phyloP scores from a whole-genome alignment of 73 alveolate species.

The Effrenium voratum region DNA sequence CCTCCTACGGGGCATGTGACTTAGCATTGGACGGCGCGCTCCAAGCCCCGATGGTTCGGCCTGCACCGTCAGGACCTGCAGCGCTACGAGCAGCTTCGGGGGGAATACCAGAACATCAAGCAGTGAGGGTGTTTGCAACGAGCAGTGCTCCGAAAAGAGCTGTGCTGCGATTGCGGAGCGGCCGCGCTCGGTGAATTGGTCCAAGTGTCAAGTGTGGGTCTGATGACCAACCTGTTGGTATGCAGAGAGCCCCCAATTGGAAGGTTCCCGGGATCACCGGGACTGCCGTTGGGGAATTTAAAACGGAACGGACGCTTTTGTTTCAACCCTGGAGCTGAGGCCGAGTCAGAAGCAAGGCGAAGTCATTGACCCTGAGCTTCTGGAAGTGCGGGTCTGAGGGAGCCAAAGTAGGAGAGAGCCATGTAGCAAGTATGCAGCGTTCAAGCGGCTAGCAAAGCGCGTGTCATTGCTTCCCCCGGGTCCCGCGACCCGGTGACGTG shows the following conservation, averaged over 20 bases:
- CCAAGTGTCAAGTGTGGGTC: too few species aligned
- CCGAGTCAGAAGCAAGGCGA: slow-evolving; percentile 2
- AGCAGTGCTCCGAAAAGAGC: too few species aligned
- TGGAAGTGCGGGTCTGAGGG: slow-evolving; percentile 6
- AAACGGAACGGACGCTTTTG: neutral
- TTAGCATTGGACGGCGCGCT: too few species aligned
- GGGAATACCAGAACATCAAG: slow-evolving; percentile 70
- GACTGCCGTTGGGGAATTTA: too few species aligned
- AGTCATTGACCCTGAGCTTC: slow-evolving; percentile 75
- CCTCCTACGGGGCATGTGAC: too few species aligned
- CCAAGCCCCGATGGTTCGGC: too few species aligned
- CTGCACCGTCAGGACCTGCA: slow-evolving; percentile 87
- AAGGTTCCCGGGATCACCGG: too few species aligned
- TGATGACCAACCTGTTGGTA: too few species aligned
- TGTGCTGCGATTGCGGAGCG: too few species aligned
- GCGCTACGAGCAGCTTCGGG: slow-evolving; percentile 90
- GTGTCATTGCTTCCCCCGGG: neutral
- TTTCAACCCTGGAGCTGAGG: neutral
- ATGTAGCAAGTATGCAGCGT: neutral
- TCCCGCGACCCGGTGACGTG: neutral
- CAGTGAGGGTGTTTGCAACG: slow-evolving; percentile 21
- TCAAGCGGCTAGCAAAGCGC: neutral
- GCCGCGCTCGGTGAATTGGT: too few species aligned
- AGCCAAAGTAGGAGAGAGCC: neutral
- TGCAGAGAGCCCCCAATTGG: too few species aligned